Conservation (phyloP, 2,329 filamentous ascomycete genomes). For the Ascochyta clinopodiicola region DNA sequence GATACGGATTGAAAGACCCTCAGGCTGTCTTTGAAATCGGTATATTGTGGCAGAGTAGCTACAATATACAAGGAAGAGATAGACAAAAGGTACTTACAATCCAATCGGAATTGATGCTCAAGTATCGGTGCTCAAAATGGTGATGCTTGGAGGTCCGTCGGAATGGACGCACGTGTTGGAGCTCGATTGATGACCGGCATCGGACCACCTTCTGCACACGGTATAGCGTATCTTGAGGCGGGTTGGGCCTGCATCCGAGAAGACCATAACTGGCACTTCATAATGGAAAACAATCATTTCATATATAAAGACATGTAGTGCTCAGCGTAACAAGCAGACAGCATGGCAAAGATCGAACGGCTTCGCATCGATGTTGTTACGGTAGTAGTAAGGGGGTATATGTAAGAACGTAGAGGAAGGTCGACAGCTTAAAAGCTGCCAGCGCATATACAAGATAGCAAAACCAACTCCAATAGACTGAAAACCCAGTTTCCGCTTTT, state of each 20-base stretch:
- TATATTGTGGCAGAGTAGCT: background rate
- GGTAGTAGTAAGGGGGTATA: conserved; percentile 18
- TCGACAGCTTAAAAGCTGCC: conserved; percentile 1
- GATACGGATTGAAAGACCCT: too few relatives aligned
- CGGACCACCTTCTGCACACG: conserved; percentile 5
- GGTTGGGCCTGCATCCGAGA: background rate
- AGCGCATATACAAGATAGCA: conserved; percentile 3
- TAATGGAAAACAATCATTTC: background rate
- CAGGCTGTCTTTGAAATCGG: too few relatives aligned
- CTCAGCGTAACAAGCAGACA: background rate
- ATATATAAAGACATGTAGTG: background rate
- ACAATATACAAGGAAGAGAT: too few relatives aligned
- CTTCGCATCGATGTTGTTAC: conserved; percentile 1
- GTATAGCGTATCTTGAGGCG: background rate
- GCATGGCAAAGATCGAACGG: background rate
- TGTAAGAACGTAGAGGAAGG: conserved; percentile 8
- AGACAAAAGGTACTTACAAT: background rate
- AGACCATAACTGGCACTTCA: background rate
- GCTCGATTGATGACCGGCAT: conserved; percentile 1
- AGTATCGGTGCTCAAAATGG: conserved; percentile 6
- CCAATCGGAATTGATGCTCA: conserved; percentile 5
- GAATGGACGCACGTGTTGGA: background rate
- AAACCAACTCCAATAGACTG: background rate
- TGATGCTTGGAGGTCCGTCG: background rate
- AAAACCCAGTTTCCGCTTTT: conserved; percentile 1